Evolutionary conservation across 805 yeast genomes (phyloP).

Genomic region (Candida berthetii): DNA sequence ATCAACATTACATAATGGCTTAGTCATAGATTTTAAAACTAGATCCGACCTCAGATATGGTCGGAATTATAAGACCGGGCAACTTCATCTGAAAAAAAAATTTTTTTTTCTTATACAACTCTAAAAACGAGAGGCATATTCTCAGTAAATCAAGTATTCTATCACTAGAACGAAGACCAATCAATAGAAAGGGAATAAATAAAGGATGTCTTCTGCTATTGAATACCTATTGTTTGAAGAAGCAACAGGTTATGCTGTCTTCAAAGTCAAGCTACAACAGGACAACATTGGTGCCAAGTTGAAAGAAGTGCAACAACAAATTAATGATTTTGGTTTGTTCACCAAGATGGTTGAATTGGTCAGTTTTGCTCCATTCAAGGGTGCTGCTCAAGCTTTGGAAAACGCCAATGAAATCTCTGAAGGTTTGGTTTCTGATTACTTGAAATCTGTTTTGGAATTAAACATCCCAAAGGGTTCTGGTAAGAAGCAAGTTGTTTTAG

Average conservation of each 20-base stretch:
- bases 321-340: constrained; percentile 78
- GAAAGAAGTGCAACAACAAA: constrained; percentile 90
- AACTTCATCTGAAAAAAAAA: not conserved
- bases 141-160: not conserved
- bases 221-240: constrained; percentile 95
- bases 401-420: constrained; percentile 97
- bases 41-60: too few species aligned
- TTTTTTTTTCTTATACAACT: not conserved
- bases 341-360: constrained; percentile 91
- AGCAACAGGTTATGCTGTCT: constrained; percentile 97
- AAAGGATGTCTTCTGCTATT: constrained; percentile 52
- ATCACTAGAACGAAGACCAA: too few species aligned
- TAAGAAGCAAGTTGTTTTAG: constrained; percentile 65
- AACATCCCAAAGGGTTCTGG: constrained; percentile 73
- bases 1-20: too few species aligned
- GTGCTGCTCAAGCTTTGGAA: constrained; percentile 98
- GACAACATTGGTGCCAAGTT: constrained; percentile 89
- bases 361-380: constrained; percentile 96
- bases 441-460: constrained; percentile 83
- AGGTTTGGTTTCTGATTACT: constrained; percentile 90
- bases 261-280: constrained; percentile 89
- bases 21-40: too few species aligned
- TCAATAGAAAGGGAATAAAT: too few species aligned
- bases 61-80: too few species aligned
- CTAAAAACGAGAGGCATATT: not conserved